These are phyloP conservation scores for Geranium brycei DNA, from an alignment of 345 rosid genomes.

Conservation along the genomic window DNA sequence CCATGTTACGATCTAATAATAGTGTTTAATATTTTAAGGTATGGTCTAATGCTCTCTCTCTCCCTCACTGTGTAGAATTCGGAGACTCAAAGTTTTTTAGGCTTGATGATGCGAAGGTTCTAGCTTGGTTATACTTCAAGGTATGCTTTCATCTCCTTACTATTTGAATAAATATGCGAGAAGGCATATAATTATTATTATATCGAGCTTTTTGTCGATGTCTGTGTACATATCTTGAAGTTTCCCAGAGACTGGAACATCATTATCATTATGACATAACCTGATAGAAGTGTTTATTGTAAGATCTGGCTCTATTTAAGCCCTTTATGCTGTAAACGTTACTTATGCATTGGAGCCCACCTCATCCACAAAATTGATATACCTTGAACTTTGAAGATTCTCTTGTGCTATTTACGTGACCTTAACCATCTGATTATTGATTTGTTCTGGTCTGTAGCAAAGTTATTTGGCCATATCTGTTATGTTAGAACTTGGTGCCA, in stretches of 20 bases:
- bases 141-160: conserved; percentile 22
- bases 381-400: too few species aligned
- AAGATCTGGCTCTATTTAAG: not conserved
- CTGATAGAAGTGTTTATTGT: not conserved
- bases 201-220: not conserved
- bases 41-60: not conserved
- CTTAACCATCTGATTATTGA: too few species aligned
- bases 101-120: conserved; percentile 66
- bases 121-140: conserved; percentile 72
- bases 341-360: not conserved
- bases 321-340: not conserved
- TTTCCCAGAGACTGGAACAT: not conserved
- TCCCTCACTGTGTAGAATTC: conserved; percentile 33
- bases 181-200: not conserved
- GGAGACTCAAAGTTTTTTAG: conserved; percentile 70
- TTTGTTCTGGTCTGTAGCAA: too few species aligned
- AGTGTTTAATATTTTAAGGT: not conserved
- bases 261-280: not conserved
- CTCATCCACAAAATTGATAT: not conserved
- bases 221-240: not conserved
- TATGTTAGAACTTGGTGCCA: not conserved
- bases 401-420: too few species aligned
- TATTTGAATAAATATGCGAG: not conserved
- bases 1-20: not conserved
- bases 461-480: not conserved